Base-by-base conservation (phyloP, 2,329 filamentous ascomycete genomes). In the Diplocarpon rosae region DNA sequence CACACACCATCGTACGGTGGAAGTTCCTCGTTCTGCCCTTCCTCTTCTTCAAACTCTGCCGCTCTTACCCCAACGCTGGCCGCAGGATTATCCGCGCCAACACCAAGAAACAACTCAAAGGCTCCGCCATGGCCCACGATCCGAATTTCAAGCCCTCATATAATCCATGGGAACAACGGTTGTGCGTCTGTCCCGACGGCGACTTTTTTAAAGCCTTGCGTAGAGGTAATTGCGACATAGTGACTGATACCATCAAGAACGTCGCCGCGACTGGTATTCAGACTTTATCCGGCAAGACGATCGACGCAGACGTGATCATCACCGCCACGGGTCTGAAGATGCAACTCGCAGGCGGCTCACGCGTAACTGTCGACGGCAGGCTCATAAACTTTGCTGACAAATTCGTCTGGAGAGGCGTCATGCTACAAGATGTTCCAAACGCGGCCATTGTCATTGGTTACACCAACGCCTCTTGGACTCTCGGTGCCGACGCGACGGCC, bases 151-250 rank as follows among this genome's bases (percentile, higher is more conserved):
- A 71, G 6, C 80, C 80, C 0, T 61, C 59, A 2, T 84, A 85
- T 54, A 70, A 74, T 32, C 80, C 80, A 0, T 81, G 84, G 70
- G 73, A 87, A 43, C 85, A 93, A 61, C 76, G 87, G 0, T 66
- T 92, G 7, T 92, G 86, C 56, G 66, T 86, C 48, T 80, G 64
- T 14, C 72, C 71, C 0, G 67, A 73, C 39, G 72, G 69, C 9
- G 75, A 79, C 54, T 79, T 78, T 55, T 78, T 70, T 62, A 59
- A 68, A 37, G 65, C 70, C 0, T 52, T 78, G 2, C 65, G 66
- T 39, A 59, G 57, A 1, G 62, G 65, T 1, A 72, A 72, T 44
- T 62, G 65, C 1, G 60, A 67, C 28, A 58, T 78, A 5, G 66
- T 72, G 1, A 78, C 75, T 0, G 73, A 70, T 43, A 64, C 59